Evolutionary conservation across 257 asterid species (phyloP).

Genomic region (Phtheirospermum japonicum): DNA sequence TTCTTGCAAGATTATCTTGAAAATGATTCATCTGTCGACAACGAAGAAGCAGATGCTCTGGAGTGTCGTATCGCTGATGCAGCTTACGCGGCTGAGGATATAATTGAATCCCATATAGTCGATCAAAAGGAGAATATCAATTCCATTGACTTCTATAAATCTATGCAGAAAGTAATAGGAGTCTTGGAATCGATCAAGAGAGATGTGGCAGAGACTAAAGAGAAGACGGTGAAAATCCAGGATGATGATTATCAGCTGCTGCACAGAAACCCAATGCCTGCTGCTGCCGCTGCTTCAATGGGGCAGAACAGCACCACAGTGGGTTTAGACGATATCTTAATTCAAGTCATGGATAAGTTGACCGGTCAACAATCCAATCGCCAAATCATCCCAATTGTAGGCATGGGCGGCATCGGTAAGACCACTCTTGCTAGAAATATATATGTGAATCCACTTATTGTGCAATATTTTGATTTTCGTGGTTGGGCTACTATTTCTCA

Average conservation of each 20-base stretch:
- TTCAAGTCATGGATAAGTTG: not conserved
- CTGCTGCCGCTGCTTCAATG: not conserved
- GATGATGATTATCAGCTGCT: not conserved
- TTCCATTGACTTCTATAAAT: not conserved
- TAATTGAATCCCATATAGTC: not conserved
- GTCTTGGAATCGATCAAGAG: slow-evolving; percentile 1
- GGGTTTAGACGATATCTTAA: too few species aligned
- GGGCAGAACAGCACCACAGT: too few species aligned
- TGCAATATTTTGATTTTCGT: too few species aligned
- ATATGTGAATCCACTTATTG: too few species aligned
- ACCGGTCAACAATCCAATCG: too few species aligned
- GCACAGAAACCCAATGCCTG: not conserved
- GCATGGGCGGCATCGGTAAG: too few species aligned
- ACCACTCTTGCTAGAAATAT: too few species aligned
- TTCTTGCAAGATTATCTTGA: slow-evolving; percentile 26
- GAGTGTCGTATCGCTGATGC: slow-evolving; percentile 21
- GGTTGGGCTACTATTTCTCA: too few species aligned
- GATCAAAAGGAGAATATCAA: not conserved
- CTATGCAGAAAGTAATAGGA: not conserved
- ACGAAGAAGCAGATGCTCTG: slow-evolving; percentile 12
- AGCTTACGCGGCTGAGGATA: slow-evolving; percentile 26
- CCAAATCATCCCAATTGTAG: too few species aligned
- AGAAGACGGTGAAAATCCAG: too few species aligned
- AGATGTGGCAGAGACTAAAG: slow-evolving; percentile 13
- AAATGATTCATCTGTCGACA: not conserved